These are phyloP conservation scores for Dichomitus squalens DNA, from an alignment of 1,284 basidiomycete genomes.

Conservation along the genomic window DNA sequence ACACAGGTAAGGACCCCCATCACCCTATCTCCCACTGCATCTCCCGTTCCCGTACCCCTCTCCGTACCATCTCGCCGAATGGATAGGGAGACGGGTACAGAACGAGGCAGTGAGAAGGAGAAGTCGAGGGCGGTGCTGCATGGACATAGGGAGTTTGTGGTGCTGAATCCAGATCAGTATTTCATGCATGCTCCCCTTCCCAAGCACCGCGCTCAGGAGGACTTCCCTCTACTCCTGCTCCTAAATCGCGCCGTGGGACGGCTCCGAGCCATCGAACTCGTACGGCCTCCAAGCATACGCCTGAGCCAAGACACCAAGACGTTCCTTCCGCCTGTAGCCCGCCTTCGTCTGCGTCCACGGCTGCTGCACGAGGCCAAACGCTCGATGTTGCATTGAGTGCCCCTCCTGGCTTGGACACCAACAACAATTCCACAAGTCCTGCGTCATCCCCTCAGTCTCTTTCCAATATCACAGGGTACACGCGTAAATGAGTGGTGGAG, in stretches of 20 bases:
- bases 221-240: not conserved
- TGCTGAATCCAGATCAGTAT: conserved; percentile 2
- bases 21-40: not conserved
- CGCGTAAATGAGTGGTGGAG: conserved; percentile 25
- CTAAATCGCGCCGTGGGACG: not conserved
- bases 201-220: conserved; percentile 1
- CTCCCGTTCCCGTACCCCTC: not conserved
- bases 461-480: conserved; percentile 1
- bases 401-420: not conserved
- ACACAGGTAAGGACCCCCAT: not conserved
- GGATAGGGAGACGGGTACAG: not conserved
- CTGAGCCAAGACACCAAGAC: not conserved
- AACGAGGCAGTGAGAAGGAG: not conserved
- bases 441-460: not conserved
- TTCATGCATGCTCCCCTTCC: conserved; percentile 9
- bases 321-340: not conserved
- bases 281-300: not conserved
- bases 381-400: not conserved
- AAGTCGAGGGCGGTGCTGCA: not conserved
- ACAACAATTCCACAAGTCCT: not conserved
- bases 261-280: not conserved
- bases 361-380: not conserved
- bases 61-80: conserved; percentile 1
- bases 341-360: not conserved
- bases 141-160: conserved; percentile 2